Base-by-base conservation (phyloP, 371 early-diverging fungal species). In the Lichtheimia corymbifera region DNA sequence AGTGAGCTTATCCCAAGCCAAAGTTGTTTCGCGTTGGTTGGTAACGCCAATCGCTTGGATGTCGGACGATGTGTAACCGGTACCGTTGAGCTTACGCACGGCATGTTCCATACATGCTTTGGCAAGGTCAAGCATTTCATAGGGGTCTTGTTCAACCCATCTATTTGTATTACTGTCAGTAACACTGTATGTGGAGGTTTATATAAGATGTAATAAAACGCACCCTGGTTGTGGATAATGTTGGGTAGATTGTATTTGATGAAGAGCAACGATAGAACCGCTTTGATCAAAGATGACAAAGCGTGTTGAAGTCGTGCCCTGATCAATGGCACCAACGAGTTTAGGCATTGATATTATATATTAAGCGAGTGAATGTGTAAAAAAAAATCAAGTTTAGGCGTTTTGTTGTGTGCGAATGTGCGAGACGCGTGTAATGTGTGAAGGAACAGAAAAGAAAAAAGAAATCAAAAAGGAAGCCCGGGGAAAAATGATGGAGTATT, bases 21-120 rank as follows among this genome's bases (percentile, higher is more conserved):
- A 82, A 5, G 91, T 86, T 5, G 97, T 96, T 71, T 97, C 97
- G 65, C 97, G 86, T 74, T 97, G 97, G 74, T 96, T 97, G 42
- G 96, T 96, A 59, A 97, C 88, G 17, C 97, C 97, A 41, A 96
- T 70, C 73, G 83, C 75, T 70, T 88, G 87, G 64, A 96, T 82
- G 64, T 88, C 83, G 28, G 58, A 58, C 28, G 83, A 62, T 9
- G 77, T 59, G 51, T 85, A 67, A 35, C 91, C 93, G 54, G 80
- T 63, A 6, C 70, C 69, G 50, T 70, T 73, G 61, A 94, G 79
- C 57, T 89, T 87, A 42, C 80, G 78, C 42, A 84, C 73, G 0
- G 86, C 83, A 35, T 84, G 83, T 3, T 83, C 82, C 40, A 95
- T 83, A 71, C 94, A 94, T 1, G 66, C 66, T 9, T 81, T 61